Conservation (phyloP, 2,329 filamentous ascomycete genomes). For the Tolypocladium paradoxum region DNA sequence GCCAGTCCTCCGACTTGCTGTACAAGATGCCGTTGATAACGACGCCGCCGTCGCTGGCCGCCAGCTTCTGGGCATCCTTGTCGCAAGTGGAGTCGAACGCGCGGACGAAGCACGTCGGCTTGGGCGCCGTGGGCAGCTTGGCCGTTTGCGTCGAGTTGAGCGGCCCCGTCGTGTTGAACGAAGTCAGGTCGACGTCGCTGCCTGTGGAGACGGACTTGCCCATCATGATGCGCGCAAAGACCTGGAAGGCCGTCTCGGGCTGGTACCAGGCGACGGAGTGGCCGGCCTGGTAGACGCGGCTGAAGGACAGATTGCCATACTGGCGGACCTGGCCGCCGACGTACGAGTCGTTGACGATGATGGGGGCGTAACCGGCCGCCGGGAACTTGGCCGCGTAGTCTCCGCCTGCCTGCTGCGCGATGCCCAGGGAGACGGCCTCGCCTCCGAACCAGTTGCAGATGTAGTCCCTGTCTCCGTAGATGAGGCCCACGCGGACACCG, state of each 20-base stretch:
- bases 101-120: constrained; percentile 51
- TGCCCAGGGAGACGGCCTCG: constrained; percentile 55
- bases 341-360: constrained; percentile 57
- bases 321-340: constrained; percentile 65
- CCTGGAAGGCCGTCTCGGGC: constrained; percentile 45
- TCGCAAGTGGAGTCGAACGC: constrained; percentile 38
- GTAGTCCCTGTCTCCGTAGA: constrained; percentile 58
- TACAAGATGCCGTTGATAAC: constrained; percentile 51
- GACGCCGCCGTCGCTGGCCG: constrained; percentile 39
- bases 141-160: constrained; percentile 46
- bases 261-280: constrained; percentile 53
- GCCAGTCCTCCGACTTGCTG: constrained; percentile 28
- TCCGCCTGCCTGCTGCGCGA: constrained; percentile 37
- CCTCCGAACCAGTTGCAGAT: constrained; percentile 64
- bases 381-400: constrained; percentile 46
- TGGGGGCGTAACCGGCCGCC: constrained; percentile 59
- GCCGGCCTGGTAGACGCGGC: constrained; percentile 54
- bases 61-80: constrained; percentile 34
- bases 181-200: constrained; percentile 35
- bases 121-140: constrained; percentile 33
- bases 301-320: constrained; percentile 63
- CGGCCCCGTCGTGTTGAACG: constrained; percentile 47
- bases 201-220: constrained; percentile 47
- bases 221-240: constrained; percentile 50
- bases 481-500: constrained; percentile 58